Evolutionary conservation across 2,329 filamentous ascomycete genomes (phyloP), one percentile per base, ranked within the genome.

Genomic region (Ceratocystis huliohia): DNA sequence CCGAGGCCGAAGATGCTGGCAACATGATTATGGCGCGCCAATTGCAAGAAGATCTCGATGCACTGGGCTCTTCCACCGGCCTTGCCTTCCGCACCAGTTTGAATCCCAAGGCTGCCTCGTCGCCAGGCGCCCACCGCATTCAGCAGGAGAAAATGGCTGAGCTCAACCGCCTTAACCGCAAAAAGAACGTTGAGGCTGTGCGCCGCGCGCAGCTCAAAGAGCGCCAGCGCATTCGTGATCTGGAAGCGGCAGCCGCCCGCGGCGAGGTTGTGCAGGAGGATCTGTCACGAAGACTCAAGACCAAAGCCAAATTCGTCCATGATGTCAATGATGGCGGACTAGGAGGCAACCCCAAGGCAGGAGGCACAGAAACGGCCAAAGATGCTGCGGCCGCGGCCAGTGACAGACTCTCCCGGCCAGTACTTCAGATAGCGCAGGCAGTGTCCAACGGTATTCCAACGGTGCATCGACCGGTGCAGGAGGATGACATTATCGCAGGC

Each of bases 401-500:
- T 59, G 28, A 30, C 28, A 17, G 30, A 30, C 28, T 37, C 13
- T 59, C 56, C 25, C 44, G n/a, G 45, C 41, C 56, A 8, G 1
- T 64, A 10, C 61, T 75, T 20, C 62, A 67, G 17, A 33, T 45
- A 25, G 13, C 53, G 5, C 53, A 48, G 28, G 84, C 82, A 71
- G 37, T 33, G 20, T 15, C 45, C 13, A 50, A 33, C 6, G 82
- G 82, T 13, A 75, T 86, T 68, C 81, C 84, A 2, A 85, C 85
- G 13, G 88, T 91, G 62, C 89, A 93, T 72, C 86, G 89, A 76
- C 86, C 88, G 37, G 83, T 91, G 67, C 88, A 88, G 79, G 92
- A 96, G 69, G 94, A 97, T 73, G 94, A 97, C 73, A 88, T 96
- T 66, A 93, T 97, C 75, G 91, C 88, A 1, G 83, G 86, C 30